These are phyloP conservation scores for Coemansia sp. DNA, from an alignment of 192 early-diverging fungal genomes.

Conservation along the genomic window DNA sequence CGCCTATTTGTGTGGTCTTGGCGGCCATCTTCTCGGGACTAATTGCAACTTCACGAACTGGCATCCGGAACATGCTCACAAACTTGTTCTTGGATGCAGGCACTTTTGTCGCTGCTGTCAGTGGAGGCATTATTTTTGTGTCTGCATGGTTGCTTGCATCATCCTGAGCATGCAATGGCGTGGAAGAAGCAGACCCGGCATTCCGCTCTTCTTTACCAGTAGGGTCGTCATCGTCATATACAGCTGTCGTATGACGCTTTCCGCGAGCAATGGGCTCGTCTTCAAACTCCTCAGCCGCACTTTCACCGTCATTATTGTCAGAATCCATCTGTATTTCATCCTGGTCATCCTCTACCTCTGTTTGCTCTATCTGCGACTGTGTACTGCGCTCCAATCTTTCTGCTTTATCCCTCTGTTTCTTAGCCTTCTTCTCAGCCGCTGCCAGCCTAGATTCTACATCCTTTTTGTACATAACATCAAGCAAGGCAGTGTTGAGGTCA, in stretches of 20 bases:
- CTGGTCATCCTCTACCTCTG: neutral
- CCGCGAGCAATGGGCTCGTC: neutral
- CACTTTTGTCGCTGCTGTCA: neutral
- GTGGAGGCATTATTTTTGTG: neutral
- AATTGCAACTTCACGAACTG: conserved; percentile 8
- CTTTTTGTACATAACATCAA: conserved; percentile 28
- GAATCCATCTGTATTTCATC: neutral
- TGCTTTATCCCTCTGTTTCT: neutral
- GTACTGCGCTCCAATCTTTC: neutral
- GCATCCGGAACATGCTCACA: conserved; percentile 49
- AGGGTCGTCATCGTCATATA: conserved; percentile 32
- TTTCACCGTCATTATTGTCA: neutral
- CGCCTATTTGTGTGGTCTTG: neutral
- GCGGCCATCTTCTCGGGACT: neutral
- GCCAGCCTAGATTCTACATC: conserved; percentile 9
- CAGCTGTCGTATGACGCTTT: conserved; percentile 4
- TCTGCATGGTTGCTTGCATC: neutral
- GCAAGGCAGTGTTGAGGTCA: conserved; percentile 35
- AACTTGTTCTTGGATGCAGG: conserved; percentile 32
- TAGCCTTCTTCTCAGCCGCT: neutral
- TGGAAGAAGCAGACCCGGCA: neutral
- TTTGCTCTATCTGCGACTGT: neutral
- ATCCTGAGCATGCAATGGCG: neutral
- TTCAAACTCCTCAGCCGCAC: neutral
- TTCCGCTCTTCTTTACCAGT: neutral